phyloP scores from a whole-genome alignment of 2,329 filamentous ascomycete species.

The Dryadomyces quercivorus region DNA sequence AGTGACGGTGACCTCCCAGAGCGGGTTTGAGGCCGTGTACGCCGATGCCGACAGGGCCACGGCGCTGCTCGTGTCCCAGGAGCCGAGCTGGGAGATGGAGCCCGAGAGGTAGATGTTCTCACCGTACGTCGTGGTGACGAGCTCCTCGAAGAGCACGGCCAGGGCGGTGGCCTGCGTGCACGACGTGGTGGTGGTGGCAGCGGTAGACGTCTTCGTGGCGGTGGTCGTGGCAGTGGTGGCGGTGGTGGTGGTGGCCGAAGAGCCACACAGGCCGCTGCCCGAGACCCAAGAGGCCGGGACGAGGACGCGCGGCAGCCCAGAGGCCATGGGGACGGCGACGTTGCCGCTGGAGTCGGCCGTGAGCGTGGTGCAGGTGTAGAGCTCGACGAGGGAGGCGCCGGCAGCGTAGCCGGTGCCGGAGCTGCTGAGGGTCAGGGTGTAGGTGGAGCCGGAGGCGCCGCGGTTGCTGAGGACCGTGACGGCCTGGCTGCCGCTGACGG shows the following conservation, averaged over 20 bases:
- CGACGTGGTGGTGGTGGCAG: slow-evolving; percentile 16
- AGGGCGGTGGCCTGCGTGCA: slow-evolving; percentile 33
- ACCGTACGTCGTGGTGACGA: slow-evolving; percentile 44
- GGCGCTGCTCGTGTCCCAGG: slow-evolving; percentile 44
- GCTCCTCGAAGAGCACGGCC: slow-evolving; percentile 47
- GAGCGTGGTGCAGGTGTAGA: slow-evolving; percentile 12
- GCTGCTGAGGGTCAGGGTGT: slow-evolving; percentile 12
- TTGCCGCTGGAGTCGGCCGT: slow-evolving; percentile 24
- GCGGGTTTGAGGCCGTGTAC: slow-evolving; percentile 46
- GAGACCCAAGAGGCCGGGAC: slow-evolving; percentile 15
- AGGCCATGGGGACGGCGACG: slow-evolving; percentile 30
- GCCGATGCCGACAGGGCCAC: slow-evolving; percentile 23
- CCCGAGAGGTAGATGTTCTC: slow-evolving; percentile 56
- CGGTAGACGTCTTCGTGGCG: neutral
- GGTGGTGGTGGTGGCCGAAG: neutral
- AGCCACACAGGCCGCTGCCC: slow-evolving; percentile 20
- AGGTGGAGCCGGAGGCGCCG: slow-evolving; percentile 14
- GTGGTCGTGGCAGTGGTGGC: neutral
- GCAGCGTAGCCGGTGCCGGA: slow-evolving; percentile 13
- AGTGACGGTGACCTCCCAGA: slow-evolving; percentile 47
- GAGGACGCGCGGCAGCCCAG: slow-evolving; percentile 8
- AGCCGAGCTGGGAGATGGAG: slow-evolving; percentile 45
- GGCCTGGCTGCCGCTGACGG: slow-evolving; percentile 12
- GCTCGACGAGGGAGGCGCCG: slow-evolving; percentile 15
- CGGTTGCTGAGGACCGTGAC: slow-evolving; percentile 19